Evolutionary conservation across 495 filamentous ascomycete species (phyloP).

Genomic region (Aspergillus sclerotiicarbonarius): DNA sequence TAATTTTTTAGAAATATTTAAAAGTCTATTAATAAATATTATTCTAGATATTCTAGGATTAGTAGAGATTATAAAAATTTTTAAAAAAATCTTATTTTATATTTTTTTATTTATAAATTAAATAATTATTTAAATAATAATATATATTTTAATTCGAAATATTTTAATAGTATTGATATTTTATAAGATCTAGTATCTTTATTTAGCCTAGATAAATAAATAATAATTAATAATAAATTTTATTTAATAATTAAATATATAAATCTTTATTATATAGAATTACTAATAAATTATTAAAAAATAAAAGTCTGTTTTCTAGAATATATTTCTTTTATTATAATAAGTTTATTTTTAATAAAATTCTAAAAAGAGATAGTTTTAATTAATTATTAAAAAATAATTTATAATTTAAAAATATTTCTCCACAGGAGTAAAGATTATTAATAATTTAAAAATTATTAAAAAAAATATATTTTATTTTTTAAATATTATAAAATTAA

Average conservation of each 20-base stretch:
- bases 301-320: neutral
- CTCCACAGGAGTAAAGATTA: neutral
- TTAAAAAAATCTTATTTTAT: too few relatives aligned
- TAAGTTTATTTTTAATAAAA: neutral
- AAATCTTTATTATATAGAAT: neutral
- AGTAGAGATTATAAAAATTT: neutral
- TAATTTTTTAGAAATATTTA: too few relatives aligned
- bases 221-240: neutral
- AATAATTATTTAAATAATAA: neutral
- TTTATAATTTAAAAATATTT: neutral
- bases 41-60: too few relatives aligned
- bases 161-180: too few relatives aligned
- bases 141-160: neutral
- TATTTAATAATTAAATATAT: neutral
- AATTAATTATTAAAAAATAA: neutral
- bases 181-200: neutral
- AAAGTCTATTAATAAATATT: too few relatives aligned
- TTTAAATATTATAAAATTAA: neutral
- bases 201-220: neutral
- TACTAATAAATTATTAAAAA: neutral
- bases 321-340: neutral
- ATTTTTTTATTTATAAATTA: neutral
- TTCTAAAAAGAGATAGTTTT: neutral
- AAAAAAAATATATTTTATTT: neutral
- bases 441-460: neutral